phyloP scores from a whole-genome alignment of 495 filamentous ascomycete species.

The Talaromyces liani region DNA sequence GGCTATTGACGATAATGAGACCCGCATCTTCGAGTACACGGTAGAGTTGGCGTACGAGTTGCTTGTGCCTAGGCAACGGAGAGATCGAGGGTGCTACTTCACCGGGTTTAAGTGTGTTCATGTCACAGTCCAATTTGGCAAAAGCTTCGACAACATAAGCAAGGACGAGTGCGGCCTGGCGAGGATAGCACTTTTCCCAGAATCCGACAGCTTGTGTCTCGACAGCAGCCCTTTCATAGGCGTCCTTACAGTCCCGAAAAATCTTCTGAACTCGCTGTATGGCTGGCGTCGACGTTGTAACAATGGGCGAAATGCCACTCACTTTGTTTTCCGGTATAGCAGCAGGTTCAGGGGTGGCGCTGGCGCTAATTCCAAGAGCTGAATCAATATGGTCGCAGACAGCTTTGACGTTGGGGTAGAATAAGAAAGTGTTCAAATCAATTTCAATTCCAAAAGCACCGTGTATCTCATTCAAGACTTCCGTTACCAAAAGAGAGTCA shows the following conservation, averaged over 20 bases:
- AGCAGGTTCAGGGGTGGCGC: background rate
- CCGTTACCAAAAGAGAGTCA: slow-evolving; percentile 16
- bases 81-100: slow-evolving; percentile 6
- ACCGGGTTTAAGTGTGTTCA: background rate
- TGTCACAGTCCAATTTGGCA: slow-evolving; percentile 10
- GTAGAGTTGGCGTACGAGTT: slow-evolving; percentile 23
- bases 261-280: slow-evolving; percentile 7
- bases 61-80: slow-evolving; percentile 18
- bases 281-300: background rate
- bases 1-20: slow-evolving; percentile 28
- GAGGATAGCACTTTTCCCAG: slow-evolving; percentile 11
- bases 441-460: slow-evolving; percentile 13
- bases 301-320: slow-evolving; percentile 14
- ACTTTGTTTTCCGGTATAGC: background rate
- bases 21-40: slow-evolving; percentile 27
- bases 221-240: slow-evolving; percentile 6
- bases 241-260: slow-evolving; percentile 9
- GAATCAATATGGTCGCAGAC: slow-evolving; percentile 6
- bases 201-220: slow-evolving; percentile 9
- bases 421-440: slow-evolving; percentile 11
- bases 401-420: slow-evolving; percentile 7
- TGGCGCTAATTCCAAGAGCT: background rate
- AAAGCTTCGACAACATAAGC: slow-evolving; percentile 20
- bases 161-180: slow-evolving; percentile 15
- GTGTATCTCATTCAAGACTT: slow-evolving; percentile 17